phyloP scores from a whole-genome alignment of 352 stramenopile species.

The Globisporangium megalacanthum region DNA sequence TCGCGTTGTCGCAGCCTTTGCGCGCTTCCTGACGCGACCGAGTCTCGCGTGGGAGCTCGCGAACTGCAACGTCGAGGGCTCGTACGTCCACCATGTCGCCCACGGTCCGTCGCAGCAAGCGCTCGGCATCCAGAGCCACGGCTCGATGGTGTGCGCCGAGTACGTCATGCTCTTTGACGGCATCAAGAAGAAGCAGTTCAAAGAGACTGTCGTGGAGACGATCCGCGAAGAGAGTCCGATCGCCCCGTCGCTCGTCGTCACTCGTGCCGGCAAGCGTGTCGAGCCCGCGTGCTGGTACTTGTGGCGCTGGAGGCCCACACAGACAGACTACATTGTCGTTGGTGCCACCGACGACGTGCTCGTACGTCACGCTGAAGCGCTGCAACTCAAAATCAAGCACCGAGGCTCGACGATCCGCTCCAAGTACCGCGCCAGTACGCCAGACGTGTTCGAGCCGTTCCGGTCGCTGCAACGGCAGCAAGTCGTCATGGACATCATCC shows the following conservation, averaged over 20 bases:
- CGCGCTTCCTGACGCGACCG: constrained; percentile 23
- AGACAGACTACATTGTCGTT: constrained; percentile 58
- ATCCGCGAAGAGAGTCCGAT: constrained; percentile 61
- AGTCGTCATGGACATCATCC: constrained; percentile 68
- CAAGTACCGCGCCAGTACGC: constrained; percentile 35
- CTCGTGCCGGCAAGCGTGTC: constrained; percentile 23
- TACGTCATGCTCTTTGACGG: constrained; percentile 75
- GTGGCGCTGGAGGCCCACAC: background rate
- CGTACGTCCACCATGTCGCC: constrained; percentile 52
- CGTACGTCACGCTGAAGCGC: constrained; percentile 43
- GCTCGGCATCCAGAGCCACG: constrained; percentile 20
- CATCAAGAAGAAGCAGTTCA: constrained; percentile 50
- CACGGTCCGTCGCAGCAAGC: constrained; percentile 24
- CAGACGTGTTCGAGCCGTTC: constrained; percentile 60
- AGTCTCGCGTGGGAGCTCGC: constrained; percentile 47
- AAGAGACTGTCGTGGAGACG: constrained; percentile 67
- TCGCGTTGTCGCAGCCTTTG: constrained; percentile 31
- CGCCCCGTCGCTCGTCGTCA: constrained; percentile 46
- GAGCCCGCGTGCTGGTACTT: constrained; percentile 8
- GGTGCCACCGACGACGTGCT: constrained; percentile 53
- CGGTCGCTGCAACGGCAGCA: constrained; percentile 71
- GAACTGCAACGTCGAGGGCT: constrained; percentile 72
- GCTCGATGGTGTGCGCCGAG: constrained; percentile 34
- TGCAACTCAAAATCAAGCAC: constrained; percentile 74
- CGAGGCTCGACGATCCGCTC: constrained; percentile 53